Conservation (phyloP, 1,284 basidiomycete species). For the Dichomitus squalens region DNA sequence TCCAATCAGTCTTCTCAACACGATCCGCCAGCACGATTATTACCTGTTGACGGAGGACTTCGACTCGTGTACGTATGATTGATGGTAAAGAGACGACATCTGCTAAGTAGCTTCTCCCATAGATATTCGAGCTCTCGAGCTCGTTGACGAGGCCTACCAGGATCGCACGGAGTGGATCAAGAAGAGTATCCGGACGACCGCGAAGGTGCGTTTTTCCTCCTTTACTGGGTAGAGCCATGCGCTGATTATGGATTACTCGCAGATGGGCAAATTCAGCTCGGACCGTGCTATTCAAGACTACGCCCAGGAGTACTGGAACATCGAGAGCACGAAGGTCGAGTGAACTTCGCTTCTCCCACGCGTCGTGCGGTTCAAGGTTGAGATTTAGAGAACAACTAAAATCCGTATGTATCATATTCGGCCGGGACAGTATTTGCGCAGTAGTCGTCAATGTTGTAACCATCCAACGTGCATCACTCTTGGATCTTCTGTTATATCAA, state of each 20-base stretch:
- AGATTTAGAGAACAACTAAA: no score
- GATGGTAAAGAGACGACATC: not conserved
- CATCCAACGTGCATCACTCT: no score
- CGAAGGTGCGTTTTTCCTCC: slow-evolving; percentile 52
- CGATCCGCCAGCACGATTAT: slow-evolving; percentile 78
- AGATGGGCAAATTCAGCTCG: slow-evolving; percentile 96
- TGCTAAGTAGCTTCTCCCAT: slow-evolving; percentile 3
- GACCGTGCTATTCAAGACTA: slow-evolving; percentile 91
- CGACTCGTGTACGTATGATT: slow-evolving; percentile 69
- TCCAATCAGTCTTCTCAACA: slow-evolving; percentile 61
- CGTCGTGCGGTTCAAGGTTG: no score
- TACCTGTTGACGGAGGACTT: slow-evolving; percentile 90
- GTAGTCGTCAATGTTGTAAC: no score
- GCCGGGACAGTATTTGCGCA: no score
- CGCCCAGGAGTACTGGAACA: slow-evolving; percentile 59
- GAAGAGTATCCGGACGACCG: slow-evolving; percentile 85
- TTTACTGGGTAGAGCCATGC: not conserved
- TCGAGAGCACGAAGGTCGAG: slow-evolving; percentile 33
- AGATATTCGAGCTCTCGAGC: slow-evolving; percentile 79
- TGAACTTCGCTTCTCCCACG: not conserved
- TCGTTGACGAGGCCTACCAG: slow-evolving; percentile 86
- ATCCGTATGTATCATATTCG: no score
- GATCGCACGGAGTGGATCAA: slow-evolving; percentile 87
- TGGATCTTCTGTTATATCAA: no score
- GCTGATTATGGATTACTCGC: slow-evolving; percentile 14